phyloP scores from a whole-genome alignment of 805 yeast species.

The Candida michaelii region DNA sequence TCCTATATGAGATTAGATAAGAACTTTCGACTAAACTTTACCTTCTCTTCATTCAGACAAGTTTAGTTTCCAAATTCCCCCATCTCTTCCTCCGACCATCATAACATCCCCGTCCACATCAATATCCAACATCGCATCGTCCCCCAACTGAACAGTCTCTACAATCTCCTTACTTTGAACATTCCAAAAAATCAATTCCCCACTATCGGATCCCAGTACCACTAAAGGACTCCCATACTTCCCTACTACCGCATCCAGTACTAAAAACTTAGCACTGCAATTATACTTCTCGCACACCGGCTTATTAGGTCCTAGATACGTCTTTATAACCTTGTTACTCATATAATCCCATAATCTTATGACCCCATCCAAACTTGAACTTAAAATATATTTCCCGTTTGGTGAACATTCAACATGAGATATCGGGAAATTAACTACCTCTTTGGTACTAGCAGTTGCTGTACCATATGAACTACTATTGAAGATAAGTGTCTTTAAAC shows the following conservation, averaged over 20 bases:
- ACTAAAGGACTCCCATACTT: constrained; percentile 38
- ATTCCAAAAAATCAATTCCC: constrained; percentile 60
- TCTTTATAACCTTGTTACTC: constrained; percentile 76
- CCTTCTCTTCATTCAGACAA: too few species aligned
- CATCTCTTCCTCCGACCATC: constrained; percentile 23
- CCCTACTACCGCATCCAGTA: constrained; percentile 18
- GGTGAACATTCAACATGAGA: constrained; percentile 72
- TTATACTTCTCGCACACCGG: constrained; percentile 52
- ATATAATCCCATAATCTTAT: constrained; percentile 85
- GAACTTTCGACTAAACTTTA: too few species aligned
- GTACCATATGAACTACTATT: constrained; percentile 62
- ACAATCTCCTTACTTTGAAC: constrained; percentile 57
- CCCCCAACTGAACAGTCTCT: constrained; percentile 18
- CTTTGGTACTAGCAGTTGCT: constrained; percentile 56
- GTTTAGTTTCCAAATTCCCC: constrained; percentile 1
- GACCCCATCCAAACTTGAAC: constrained; percentile 78
- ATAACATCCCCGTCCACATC: constrained; percentile 32
- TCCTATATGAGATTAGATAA: too few species aligned
- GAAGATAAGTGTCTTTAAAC: constrained; percentile 83
- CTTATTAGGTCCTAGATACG: constrained; percentile 43
- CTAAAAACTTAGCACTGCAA: constrained; percentile 54
- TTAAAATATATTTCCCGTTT: constrained; percentile 75
- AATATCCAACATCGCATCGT: constrained; percentile 32
- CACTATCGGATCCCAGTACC: constrained; percentile 64
- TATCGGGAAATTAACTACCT: constrained; percentile 63